phyloP scores from a whole-genome alignment of 257 asterid species.

The Anisodus tanguticus region DNA sequence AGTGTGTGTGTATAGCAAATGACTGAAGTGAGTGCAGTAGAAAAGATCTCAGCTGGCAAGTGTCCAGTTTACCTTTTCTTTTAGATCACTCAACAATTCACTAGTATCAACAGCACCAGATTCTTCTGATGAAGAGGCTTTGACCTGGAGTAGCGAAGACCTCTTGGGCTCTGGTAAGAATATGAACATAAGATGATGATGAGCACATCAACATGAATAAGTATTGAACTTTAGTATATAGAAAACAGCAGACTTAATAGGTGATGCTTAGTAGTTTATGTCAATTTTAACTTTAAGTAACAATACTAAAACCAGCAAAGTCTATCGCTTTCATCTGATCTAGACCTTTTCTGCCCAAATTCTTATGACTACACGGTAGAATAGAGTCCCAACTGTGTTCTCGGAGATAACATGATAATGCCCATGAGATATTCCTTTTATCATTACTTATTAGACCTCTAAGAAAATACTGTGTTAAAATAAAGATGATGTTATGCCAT shows the following conservation, averaged over 20 bases:
- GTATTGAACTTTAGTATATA: neutral
- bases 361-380: neutral
- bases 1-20: neutral
- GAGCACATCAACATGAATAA: slow-evolving; percentile 7
- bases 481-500: neutral
- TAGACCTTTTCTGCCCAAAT: neutral
- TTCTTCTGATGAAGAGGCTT: slow-evolving; percentile 87
- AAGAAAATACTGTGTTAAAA: neutral
- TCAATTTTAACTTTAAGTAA: neutral
- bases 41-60: neutral
- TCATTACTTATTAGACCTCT: neutral
- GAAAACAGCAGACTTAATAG: neutral
- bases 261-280: neutral
- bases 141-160: slow-evolving; percentile 55
- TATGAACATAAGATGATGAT: slow-evolving; percentile 27
- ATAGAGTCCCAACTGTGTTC: neutral
- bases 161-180: slow-evolving; percentile 59
- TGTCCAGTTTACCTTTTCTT: slow-evolving; percentile 64
- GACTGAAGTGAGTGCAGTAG: neutral
- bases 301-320: neutral
- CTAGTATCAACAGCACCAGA: slow-evolving; percentile 55
- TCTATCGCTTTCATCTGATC: neutral
- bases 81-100: slow-evolving; percentile 75
- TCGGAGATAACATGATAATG: slow-evolving; percentile 7
- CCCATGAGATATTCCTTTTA: neutral